These are phyloP conservation scores for Penicillium canariense DNA, from an alignment of 495 filamentous ascomycete genomes.

Conservation along the genomic window DNA sequence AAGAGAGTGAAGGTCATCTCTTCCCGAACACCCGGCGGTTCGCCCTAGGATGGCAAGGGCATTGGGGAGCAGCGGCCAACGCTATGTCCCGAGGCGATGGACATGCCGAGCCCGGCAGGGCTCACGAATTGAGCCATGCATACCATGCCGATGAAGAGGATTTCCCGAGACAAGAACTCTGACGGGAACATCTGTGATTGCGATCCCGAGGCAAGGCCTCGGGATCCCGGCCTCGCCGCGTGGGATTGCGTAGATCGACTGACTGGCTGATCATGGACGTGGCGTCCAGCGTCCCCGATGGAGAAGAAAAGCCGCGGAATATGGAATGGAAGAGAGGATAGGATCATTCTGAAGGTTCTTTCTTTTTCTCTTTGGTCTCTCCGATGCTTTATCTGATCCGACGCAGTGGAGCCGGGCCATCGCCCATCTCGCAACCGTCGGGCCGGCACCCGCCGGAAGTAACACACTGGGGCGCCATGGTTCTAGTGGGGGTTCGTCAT, in stretches of 20 bases:
- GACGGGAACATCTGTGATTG: constrained; percentile 16
- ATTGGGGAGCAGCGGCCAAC: constrained; percentile 51
- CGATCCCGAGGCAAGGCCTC: constrained; percentile 15
- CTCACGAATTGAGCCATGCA: constrained; percentile 49
- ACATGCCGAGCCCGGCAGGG: constrained; percentile 36
- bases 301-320: too few species aligned
- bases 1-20: constrained; percentile 61
- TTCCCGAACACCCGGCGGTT: constrained; percentile 49
- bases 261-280: too few species aligned
- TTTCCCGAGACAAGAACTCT: constrained; percentile 26
- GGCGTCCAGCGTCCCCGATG: too few species aligned
- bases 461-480: too few species aligned
- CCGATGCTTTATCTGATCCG: not conserved
- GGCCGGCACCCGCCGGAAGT: not conserved
- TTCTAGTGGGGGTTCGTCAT: too few species aligned
- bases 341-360: too few species aligned
- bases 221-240: constrained; percentile 7
- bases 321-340: not conserved
- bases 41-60: constrained; percentile 46
- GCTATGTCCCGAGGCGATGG: constrained; percentile 39
- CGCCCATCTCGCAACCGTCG: not conserved
- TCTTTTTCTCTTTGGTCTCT: not conserved
- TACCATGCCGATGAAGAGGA: constrained; percentile 41
- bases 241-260: constrained; percentile 6
- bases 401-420: not conserved